Conservation (phyloP, 2,329 filamentous ascomycete genomes). For the Aspergillus proliferans region DNA sequence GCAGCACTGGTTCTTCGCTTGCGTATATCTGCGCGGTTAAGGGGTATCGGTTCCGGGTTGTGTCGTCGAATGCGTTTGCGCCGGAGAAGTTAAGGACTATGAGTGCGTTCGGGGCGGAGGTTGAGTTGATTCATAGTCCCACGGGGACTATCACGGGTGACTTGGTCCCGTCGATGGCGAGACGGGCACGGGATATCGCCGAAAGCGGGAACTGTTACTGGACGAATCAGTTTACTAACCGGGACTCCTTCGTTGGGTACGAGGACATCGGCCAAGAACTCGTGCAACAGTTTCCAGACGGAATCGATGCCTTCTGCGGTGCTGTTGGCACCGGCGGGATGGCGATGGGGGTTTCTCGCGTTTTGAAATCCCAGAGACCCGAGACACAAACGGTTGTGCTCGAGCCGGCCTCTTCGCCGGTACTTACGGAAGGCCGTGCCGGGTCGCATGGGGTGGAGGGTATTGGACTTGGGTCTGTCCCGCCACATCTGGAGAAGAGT, state of each 20-base stretch:
- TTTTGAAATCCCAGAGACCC: constrained; percentile 2
- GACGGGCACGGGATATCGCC: constrained; percentile 2
- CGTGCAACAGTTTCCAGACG: constrained; percentile 4
- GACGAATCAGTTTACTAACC: constrained; percentile 10
- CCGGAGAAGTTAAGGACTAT: constrained; percentile 8
- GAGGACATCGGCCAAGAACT: constrained; percentile 7
- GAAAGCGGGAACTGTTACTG: constrained; percentile 1
- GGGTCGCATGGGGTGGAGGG: constrained; percentile 87
- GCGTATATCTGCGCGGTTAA: constrained; percentile 11
- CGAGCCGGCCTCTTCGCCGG: constrained; percentile 9
- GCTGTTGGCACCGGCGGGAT: constrained; percentile 8
- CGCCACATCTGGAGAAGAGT: constrained; percentile 71
- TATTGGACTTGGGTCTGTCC: constrained; percentile 90
- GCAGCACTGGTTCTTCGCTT: constrained; percentile 57
- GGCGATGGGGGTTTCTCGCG: constrained; percentile 8
- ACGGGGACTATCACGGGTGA: constrained; percentile 5
- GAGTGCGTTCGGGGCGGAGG: constrained; percentile 7
- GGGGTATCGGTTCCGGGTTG: constrained; percentile 8
- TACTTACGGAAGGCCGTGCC: constrained; percentile 5
- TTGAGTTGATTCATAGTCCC: constrained; percentile 8
- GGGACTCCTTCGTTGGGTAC: constrained; percentile 8
- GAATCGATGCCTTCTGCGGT: constrained; percentile 12
- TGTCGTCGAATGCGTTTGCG: constrained; percentile 9
- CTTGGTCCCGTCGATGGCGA: constrained; percentile 6
- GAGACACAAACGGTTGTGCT: constrained; percentile 3